phyloP scores from a whole-genome alignment of 2,329 filamentous ascomycete genomes.

The Colletotrichum theobromicola region DNA sequence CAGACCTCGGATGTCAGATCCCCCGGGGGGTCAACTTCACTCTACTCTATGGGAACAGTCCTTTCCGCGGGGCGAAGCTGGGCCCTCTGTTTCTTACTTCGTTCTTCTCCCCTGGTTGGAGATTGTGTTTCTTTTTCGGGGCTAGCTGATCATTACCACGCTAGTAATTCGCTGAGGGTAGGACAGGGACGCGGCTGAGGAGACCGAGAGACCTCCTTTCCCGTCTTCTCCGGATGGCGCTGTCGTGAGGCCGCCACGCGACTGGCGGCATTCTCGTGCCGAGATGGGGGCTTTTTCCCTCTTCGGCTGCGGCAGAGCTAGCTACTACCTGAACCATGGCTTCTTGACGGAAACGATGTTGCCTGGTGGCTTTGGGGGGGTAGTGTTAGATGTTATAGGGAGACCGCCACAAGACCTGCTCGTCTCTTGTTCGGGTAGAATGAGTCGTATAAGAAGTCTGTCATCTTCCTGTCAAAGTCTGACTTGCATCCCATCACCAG shows the following conservation, averaged over 20 bases:
- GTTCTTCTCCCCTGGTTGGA: background rate
- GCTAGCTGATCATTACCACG: background rate
- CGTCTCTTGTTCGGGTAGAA: background rate
- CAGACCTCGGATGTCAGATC: slow-evolving; percentile 13
- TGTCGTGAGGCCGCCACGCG: background rate
- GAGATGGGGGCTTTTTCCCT: background rate
- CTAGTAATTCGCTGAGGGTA: background rate
- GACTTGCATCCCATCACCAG: background rate
- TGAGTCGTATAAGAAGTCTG: background rate
- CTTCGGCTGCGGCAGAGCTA: background rate
- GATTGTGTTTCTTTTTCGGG: background rate
- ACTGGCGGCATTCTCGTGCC: background rate
- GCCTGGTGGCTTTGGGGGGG: background rate
- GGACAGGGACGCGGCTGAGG: background rate
- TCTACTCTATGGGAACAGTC: background rate
- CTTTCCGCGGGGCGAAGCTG: background rate
- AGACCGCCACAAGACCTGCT: background rate
- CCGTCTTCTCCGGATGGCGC: background rate
- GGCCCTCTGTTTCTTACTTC: background rate
- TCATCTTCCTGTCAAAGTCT: background rate
- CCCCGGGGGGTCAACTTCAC: background rate
- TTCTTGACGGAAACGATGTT: background rate
- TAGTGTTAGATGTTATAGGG: background rate
- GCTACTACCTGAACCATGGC: background rate
- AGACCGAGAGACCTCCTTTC: background rate